Evolutionary conservation across 768 basidiomycete genomes (phyloP).

Genomic region (Fomitopsis serialis): DNA sequence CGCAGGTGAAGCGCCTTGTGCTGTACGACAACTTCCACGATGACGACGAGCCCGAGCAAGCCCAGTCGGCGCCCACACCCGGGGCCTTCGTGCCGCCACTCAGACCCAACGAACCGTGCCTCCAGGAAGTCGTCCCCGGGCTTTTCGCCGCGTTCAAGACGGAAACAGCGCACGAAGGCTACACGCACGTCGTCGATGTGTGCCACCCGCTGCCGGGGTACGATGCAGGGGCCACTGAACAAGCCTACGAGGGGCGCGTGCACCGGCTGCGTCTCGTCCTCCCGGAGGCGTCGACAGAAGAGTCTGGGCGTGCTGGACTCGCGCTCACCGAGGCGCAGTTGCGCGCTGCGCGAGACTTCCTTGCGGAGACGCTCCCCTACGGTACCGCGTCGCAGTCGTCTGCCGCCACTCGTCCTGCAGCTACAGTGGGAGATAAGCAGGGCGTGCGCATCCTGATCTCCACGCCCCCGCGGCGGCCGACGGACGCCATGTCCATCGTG

Average conservation of each 20-base stretch:
- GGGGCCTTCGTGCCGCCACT: neutral
- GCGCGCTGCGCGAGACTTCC: conserved; percentile 36
- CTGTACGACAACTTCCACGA: conserved; percentile 2
- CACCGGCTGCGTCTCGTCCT: conserved; percentile 17
- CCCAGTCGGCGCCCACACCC: neutral
- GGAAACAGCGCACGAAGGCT: conserved; percentile 8
- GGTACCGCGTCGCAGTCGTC: conserved; percentile 4
- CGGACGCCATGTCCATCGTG: conserved; percentile 25
- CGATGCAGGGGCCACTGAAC: conserved; percentile 4
- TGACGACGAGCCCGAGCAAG: conserved; percentile 2
- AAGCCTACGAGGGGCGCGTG: conserved; percentile 4
- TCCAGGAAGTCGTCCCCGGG: conserved; percentile 20
- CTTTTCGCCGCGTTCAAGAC: conserved; percentile 19
- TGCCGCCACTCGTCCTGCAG: conserved; percentile 3
- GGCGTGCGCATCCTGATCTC: conserved; percentile 22
- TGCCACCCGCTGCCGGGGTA: conserved; percentile 3
- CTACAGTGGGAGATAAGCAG: neutral
- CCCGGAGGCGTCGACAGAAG: conserved; percentile 6
- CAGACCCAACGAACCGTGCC: conserved; percentile 6
- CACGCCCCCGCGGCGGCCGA: conserved; percentile 22
- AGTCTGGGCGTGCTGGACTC: conserved; percentile 11
- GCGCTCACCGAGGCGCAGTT: conserved; percentile 31
- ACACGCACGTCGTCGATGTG: conserved; percentile 23
- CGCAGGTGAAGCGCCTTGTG: conserved; percentile 10
- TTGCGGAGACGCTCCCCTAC: conserved; percentile 35